Evolutionary conservation across 106 monocot genomes (phyloP).

Genomic region (Apostasia ramifera): DNA sequence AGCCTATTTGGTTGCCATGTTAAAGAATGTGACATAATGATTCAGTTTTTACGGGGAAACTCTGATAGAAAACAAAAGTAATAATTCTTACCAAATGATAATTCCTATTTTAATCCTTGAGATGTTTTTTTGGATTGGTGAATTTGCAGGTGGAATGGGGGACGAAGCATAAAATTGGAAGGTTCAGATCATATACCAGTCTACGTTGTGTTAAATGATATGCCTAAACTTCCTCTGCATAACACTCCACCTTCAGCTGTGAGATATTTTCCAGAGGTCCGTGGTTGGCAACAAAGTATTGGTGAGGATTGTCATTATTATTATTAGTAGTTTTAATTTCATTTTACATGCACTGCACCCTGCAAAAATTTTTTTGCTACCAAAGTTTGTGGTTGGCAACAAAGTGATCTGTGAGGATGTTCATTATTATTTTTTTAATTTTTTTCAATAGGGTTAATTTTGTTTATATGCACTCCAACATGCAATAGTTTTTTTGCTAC

Average conservation of each 20-base stretch:
- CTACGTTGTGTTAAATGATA: conserved; percentile 41
- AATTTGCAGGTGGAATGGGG: conserved; percentile 85
- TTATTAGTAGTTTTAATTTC: neutral
- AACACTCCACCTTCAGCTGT: conserved; percentile 63
- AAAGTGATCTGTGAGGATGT: too few relatives aligned
- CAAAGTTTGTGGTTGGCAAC: too few relatives aligned
- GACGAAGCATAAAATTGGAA: conserved; percentile 75
- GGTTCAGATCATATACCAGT: conserved; percentile 98
- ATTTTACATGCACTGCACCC: too few relatives aligned
- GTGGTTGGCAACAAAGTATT: conserved; percentile 85
- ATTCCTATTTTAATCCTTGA: neutral
- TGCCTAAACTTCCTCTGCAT: conserved; percentile 65
- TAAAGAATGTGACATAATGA: conserved; percentile 76
- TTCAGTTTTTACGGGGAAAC: conserved; percentile 64
- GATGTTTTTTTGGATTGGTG: neutral
- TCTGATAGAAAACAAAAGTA: conserved; percentile 60
- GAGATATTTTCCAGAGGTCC: conserved; percentile 89
- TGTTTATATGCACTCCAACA: too few relatives aligned
- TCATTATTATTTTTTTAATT: too few relatives aligned
- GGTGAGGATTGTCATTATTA: conserved; percentile 32
- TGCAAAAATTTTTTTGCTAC: too few relatives aligned
- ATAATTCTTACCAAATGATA: conserved; percentile 2
- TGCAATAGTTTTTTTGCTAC: too few relatives aligned
- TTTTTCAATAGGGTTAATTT: too few relatives aligned
- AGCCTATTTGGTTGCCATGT: conserved; percentile 78